Base-by-base conservation (phyloP, 345 rosid species). In the Acer yangbiense region DNA sequence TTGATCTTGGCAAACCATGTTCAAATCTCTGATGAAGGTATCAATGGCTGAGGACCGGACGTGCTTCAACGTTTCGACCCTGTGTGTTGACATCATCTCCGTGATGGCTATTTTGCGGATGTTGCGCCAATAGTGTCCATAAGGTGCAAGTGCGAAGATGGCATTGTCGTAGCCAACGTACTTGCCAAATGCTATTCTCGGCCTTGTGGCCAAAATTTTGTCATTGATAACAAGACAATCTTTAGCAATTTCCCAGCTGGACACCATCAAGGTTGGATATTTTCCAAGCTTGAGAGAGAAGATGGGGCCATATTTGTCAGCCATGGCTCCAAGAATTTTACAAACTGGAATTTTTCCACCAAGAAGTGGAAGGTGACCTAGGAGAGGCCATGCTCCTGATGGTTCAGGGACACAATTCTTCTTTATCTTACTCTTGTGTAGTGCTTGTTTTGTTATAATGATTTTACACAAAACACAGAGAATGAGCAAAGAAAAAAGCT, bases 41-140 rank as follows among this genome's bases (percentile, higher is more conserved):
- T 79, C 79, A 0, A 87, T 69, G 78, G 90, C 94, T 0, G 87
- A 77, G 11, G 75, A 29, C 14, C 89, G 89, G 16, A 89, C 79
- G 66, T 85, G 89, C 73, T 82, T 71, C 0, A 88, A 87, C 77
- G 50, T 35, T 55, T 83, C 89, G 6, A 89, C 76, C 23, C 93
- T 80, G 65, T 83, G 86, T 48, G 60, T 81, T 0, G 95, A 89
- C 44, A 92, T 83, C 61, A 91, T 89, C 79, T 92, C 84, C 18
- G 86, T 75, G 44, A 87, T 87, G 67, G 83, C 72, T n/a, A 91
- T 72, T 77, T 88, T 90, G 44, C 97, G 87, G 43, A 92, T 66
- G 60, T 86, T 85, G 4, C 93, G 90, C 95, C 95, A 92, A 41
- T 90, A 89, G 20, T 81, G 78, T 17, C 95, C 95, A 23, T 92